Conservation (phyloP, 139 green algal species). For the Mesotaenium endlicherianum region DNA sequence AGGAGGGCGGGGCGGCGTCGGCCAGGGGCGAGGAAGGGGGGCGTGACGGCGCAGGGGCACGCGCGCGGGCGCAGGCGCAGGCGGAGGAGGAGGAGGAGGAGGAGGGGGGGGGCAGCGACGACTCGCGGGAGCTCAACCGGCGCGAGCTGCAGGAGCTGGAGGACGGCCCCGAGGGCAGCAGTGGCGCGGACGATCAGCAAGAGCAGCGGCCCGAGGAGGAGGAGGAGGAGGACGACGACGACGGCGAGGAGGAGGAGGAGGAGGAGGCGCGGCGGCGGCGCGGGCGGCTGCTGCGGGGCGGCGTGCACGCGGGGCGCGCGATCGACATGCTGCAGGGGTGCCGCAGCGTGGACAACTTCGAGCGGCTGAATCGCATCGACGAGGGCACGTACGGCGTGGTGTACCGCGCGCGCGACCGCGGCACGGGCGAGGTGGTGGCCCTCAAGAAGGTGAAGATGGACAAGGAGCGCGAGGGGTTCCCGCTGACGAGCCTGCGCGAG, state of each 20-base stretch:
- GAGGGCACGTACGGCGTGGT: constrained; percentile 90
- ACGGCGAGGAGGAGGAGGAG: constrained; percentile 15
- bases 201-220: background rate
- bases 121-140: constrained; percentile 32
- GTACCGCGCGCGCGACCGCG: constrained; percentile 70
- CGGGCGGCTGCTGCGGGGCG: background rate
- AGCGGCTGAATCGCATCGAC: constrained; percentile 59
- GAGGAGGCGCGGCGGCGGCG: background rate
- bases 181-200: background rate
- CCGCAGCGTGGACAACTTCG: constrained; percentile 80
- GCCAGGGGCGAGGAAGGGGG: background rate
- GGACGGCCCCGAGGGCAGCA: constrained; percentile 1
- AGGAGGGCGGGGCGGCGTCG: background rate
- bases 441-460: constrained; percentile 98
- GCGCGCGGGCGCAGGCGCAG: background rate
- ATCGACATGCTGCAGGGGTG: constrained; percentile 60
- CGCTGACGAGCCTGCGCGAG: constrained; percentile 89
- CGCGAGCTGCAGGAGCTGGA: constrained; percentile 31
- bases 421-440: constrained; percentile 75
- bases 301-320: background rate
- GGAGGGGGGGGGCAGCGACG: constrained; percentile 1
- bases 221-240: background rate
- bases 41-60: background rate
- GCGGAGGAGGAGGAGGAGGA: background rate
- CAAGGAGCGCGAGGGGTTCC: constrained; percentile 89